Evolutionary conservation across 306 rosid genomes (phyloP), one percentile per base, ranked within the genome.

Genomic region (Quercus cerris): DNA sequence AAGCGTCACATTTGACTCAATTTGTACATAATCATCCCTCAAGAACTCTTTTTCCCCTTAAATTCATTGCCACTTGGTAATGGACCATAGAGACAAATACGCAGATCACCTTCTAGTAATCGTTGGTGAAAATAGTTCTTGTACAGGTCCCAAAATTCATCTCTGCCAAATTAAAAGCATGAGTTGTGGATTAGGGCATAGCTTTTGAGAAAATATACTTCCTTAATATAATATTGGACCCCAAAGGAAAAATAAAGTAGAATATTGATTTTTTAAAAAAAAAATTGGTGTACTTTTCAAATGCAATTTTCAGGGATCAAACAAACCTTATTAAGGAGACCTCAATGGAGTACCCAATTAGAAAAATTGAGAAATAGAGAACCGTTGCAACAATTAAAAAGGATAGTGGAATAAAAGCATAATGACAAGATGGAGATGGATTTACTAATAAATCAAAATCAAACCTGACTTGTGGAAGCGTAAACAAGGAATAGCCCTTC

Each of bases 381-480:
- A 38, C 14, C 6, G 2, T 14, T 23, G 70, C 66, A 20, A 25
- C 35, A 46, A 52, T 13, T 3, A 3, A 5, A 23, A 5, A 6
- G 8, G n/a, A 1, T 7, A 0, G 25, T 8, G 15, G 4, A 61
- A 64, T 55, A 57, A 4, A 59, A 41, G 66, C 41, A 67, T 19
- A 72, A 61, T 3, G 17, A 19, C 56, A 55, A 7, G 23, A 18
- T 17, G 46, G 27, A 6, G 9, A 17, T 5, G n/a, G 54, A 58
- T 22, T 38, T 17, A 18, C 56, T 54, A 23, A 70, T 12, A 18
- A 58, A 25, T 51, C 31, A 75, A 61, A 67, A 77, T 38, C 88
- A 81, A 73, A 92, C 99, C 97, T 93, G 94, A 94, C 95, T 94
- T 94, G 99, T 71, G 99, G 99, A 83, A 94, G 97, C 20, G 94